phyloP scores from a whole-genome alignment of 2,329 filamentous ascomycete species.

The Aspergillus fructus region DNA sequence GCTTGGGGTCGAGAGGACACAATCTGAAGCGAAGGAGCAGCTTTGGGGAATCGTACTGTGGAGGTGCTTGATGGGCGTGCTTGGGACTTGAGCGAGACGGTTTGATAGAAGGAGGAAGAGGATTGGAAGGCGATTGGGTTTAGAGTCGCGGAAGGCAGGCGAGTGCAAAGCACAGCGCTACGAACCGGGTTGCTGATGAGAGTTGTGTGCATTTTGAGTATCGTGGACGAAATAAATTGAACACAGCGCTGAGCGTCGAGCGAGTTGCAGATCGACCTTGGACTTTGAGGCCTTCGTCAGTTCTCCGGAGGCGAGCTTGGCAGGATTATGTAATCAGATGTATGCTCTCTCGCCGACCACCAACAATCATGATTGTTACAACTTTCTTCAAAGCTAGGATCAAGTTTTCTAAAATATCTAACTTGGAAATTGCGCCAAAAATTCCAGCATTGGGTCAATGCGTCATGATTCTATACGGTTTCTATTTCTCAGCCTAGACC shows the following conservation, averaged over 20 bases:
- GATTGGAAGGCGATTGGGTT: slow-evolving; percentile 23
- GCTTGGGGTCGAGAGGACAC: slow-evolving; percentile 12
- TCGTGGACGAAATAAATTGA: slow-evolving; percentile 1
- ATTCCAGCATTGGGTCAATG: too few relatives aligned
- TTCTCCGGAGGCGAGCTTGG: not conserved
- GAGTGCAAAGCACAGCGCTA: slow-evolving; percentile 29
- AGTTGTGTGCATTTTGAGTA: slow-evolving; percentile 26
- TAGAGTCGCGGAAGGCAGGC: slow-evolving; percentile 25
- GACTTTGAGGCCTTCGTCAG: slow-evolving; percentile 5
- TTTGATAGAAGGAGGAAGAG: slow-evolving; percentile 20
- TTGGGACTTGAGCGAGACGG: slow-evolving; percentile 25
- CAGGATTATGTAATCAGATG: slow-evolving; percentile 23
- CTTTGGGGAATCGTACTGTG: slow-evolving; percentile 19
- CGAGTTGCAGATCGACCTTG: slow-evolving; percentile 3
- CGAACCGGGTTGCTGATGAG: slow-evolving; percentile 34
- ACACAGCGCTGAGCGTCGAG: slow-evolving; percentile 2
- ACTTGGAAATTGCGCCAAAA: too few relatives aligned
- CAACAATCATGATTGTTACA: not conserved
- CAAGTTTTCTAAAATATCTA: not conserved
- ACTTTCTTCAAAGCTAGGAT: not conserved
- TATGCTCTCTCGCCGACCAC: not conserved
- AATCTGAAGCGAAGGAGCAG: slow-evolving; percentile 15
- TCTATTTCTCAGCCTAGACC: not conserved
- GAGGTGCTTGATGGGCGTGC: slow-evolving; percentile 24
- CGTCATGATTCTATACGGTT: not conserved